Evolutionary conservation across 2,329 filamentous ascomycete genomes (phyloP).

Genomic region (Fusarium sp.): DNA sequence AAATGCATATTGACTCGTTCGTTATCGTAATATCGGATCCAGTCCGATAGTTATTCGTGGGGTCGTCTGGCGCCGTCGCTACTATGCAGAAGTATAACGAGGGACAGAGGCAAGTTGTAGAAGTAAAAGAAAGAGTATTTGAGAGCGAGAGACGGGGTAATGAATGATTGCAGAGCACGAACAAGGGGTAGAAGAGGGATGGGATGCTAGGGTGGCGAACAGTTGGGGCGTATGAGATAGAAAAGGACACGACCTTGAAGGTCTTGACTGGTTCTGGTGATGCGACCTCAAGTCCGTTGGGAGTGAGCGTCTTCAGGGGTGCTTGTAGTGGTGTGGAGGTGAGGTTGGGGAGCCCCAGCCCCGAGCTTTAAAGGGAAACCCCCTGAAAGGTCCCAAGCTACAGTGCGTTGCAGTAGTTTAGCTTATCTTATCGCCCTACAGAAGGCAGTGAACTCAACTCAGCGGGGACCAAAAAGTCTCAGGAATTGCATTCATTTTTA

Average conservation of each 20-base stretch:
- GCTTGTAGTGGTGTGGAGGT: constrained; percentile 31
- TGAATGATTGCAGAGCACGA: constrained; percentile 32
- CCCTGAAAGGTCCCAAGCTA: constrained; percentile 23
- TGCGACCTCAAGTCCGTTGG: constrained; percentile 22
- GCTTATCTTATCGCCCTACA: constrained; percentile 37
- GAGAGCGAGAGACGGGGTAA: constrained; percentile 41
- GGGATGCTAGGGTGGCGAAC: constrained; percentile 40
- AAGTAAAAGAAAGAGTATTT: not conserved
- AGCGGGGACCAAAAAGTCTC: constrained; percentile 2
- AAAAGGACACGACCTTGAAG: constrained; percentile 24
- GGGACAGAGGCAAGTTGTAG: constrained; percentile 5
- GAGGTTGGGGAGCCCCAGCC: constrained; percentile 30
- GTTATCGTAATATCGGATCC: constrained; percentile 34
- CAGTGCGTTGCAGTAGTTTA: constrained; percentile 18
- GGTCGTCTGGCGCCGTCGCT: constrained; percentile 26
- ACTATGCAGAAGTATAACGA: constrained; percentile 18
- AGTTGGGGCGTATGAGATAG: constrained; percentile 31
- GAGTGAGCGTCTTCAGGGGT: constrained; percentile 22
- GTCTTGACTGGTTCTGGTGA: constrained; percentile 6
- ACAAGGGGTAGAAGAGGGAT: constrained; percentile 38
- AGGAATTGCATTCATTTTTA: constrained; percentile 31
- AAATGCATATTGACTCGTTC: constrained; percentile 58
- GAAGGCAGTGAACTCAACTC: constrained; percentile 2
- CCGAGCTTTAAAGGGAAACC: constrained; percentile 9
- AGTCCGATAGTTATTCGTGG: constrained; percentile 34